Evolutionary conservation across 1,139 yeast genomes (phyloP), one percentile per base, ranked within the genome.

Genomic region (Schizosaccharomyces versatilis): DNA sequence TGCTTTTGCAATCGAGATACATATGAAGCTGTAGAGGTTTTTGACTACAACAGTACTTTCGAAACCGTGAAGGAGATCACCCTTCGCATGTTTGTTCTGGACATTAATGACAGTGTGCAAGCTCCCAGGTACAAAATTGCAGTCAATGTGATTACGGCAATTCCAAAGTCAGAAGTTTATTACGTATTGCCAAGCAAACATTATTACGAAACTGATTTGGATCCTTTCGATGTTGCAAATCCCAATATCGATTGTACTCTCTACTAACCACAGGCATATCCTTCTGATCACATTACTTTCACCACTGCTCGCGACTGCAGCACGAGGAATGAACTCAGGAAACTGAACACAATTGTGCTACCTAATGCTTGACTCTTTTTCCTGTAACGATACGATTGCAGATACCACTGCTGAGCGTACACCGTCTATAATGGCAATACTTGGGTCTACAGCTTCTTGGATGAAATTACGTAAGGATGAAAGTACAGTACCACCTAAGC

Each of bases 41-140:
- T 84, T 41, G 64, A 70, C 38, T 83, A 75, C 51, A 81, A 81
- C 62, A 94, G 84, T 17, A 14, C 51, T 36, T 83, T 74, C 66
- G 66, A 72, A 38, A 64, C 66, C 19, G 93, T 88, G 32, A 76
- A 86, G 64, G 72, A 72, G 54, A 73, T 77, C 61, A 85, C 95
- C 2, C 73, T 86, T 63, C 82, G 79, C 57, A 73, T 76, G 59
- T 86, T 86, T 68, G 95, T 95, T 32, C 68, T 74, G 55, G 95
- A 86, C 68, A 79, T 84, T 68, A 84, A 95, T 8, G 78, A 95
- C 17, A 81, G 94, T 15, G 96, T 86, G 54, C 96, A 86, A 71
- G 95, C 94, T 49, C 86, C 95, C 59, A 85, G 85, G 95, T 86
- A 78, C 74, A 84, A 85, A 73, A 86, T 86, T 90, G 75, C 84